phyloP scores from a whole-genome alignment of 371 early-diverging fungal genomes.

The Mucor circinelloides region DNA sequence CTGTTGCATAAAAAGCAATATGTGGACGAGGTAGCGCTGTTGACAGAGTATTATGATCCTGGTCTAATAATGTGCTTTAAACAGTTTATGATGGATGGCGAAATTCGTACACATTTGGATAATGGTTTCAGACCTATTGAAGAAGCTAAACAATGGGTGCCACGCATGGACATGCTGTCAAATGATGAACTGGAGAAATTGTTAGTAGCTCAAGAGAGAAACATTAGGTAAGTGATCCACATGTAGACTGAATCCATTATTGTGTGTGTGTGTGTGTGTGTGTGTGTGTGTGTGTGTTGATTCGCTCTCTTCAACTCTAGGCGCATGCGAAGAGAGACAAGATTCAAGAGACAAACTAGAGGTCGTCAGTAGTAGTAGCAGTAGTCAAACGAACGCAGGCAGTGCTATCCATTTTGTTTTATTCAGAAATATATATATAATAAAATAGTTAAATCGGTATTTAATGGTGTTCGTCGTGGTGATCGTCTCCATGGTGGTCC shows the following conservation, averaged over 20 bases:
- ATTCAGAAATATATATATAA: background rate
- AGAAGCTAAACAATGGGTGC: constrained; percentile 79
- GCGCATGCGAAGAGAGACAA: constrained; percentile 41
- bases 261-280: no score
- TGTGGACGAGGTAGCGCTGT: constrained; percentile 52
- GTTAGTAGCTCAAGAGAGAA: constrained; percentile 79
- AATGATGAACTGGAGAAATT: constrained; percentile 84
- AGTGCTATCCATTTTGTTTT: background rate
- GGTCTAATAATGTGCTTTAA: background rate
- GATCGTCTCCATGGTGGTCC: constrained; percentile 63
- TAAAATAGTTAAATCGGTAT: background rate
- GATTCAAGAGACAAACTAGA: constrained; percentile 29
- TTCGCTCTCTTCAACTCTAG: constrained; percentile 1
- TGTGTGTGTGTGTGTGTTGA: no score
- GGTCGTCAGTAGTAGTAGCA: constrained; percentile 21
- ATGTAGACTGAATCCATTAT: background rate
- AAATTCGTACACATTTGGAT: constrained; percentile 48
- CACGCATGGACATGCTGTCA: constrained; percentile 76
- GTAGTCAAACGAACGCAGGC: background rate
- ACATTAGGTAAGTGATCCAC: constrained; percentile 53
- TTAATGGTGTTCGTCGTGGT: constrained; percentile 55
- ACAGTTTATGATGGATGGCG: constrained; percentile 38
- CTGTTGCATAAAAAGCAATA: constrained; percentile 70
- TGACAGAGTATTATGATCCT: no score
- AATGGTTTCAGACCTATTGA: constrained; percentile 67